phyloP scores from a whole-genome alignment of 768 basidiomycete genomes.

The Ephemerocybe angulata region DNA sequence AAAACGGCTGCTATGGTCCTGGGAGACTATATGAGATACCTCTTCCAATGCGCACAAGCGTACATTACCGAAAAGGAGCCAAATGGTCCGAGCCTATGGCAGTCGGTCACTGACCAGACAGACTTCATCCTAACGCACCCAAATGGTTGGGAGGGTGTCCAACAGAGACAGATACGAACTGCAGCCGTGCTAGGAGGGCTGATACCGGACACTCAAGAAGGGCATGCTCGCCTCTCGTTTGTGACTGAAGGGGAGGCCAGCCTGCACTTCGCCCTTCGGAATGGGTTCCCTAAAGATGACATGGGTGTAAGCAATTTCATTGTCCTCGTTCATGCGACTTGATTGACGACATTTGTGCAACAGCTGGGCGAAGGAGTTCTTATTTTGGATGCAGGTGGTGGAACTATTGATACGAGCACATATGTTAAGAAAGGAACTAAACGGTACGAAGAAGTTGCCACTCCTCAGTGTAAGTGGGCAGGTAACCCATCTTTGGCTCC shows the following conservation, averaged over 20 bases:
- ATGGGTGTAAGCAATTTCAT: slow-evolving; percentile 55
- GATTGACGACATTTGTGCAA: slow-evolving; percentile 2
- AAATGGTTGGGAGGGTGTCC: slow-evolving; percentile 52
- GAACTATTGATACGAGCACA: slow-evolving; percentile 56
- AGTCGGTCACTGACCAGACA: slow-evolving; percentile 25
- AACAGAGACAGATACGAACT: slow-evolving; percentile 45
- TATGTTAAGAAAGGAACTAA: slow-evolving; percentile 31
- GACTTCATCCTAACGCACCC: slow-evolving; percentile 46
- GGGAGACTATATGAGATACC: slow-evolving; percentile 38
- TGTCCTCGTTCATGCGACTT: slow-evolving; percentile 31
- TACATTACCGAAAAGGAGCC: slow-evolving; percentile 37
- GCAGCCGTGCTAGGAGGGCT: slow-evolving; percentile 46
- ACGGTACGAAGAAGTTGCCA: slow-evolving; percentile 41
- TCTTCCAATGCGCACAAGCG: slow-evolving; percentile 31
- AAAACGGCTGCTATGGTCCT: slow-evolving; percentile 34
- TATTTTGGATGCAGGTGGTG: slow-evolving; percentile 60
- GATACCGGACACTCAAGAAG: slow-evolving; percentile 27
- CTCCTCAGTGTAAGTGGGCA: slow-evolving; percentile 33
- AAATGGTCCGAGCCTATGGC: slow-evolving; percentile 24
- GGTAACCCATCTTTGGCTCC: too few relatives aligned
- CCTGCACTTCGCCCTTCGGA: slow-evolving; percentile 42
- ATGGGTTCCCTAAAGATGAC: slow-evolving; percentile 44
- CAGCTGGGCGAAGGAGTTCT: slow-evolving; percentile 45
- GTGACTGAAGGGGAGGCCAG: slow-evolving; percentile 56
- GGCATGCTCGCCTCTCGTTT: slow-evolving; percentile 39